phyloP scores from a whole-genome alignment of 345 rosid genomes.

The Geranium brycei region DNA sequence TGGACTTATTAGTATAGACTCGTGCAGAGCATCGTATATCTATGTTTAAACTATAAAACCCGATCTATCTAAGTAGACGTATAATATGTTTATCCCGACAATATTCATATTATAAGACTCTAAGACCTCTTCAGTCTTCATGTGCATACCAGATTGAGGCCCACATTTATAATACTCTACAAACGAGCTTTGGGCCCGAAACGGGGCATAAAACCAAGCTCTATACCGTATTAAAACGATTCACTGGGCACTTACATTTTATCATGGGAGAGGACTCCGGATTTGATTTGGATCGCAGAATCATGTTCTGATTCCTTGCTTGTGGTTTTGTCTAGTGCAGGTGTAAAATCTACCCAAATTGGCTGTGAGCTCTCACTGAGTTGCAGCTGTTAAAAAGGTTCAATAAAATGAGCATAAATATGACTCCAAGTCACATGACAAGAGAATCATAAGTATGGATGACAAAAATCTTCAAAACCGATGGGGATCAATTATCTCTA shows the following conservation, averaged over 20 bases:
- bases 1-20: too few species aligned
- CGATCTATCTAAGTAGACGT: too few species aligned
- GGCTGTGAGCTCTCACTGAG: slow-evolving; percentile 42
- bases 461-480: not conserved
- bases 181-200: not conserved
- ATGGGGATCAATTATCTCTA: too few species aligned
- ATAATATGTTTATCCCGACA: too few species aligned
- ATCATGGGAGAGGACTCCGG: slow-evolving; percentile 41
- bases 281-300: slow-evolving; percentile 32
- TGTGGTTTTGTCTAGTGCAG: slow-evolving; percentile 18
- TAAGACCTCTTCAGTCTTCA: too few species aligned
- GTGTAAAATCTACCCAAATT: slow-evolving; percentile 39
- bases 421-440: not conserved
- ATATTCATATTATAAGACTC: too few species aligned
- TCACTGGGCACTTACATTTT: slow-evolving; percentile 37
- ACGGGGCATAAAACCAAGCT: too few species aligned
- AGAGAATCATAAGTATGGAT: too few species aligned
- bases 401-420: not conserved
- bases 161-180: not conserved
- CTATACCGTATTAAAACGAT: too few species aligned
- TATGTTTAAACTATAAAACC: too few species aligned
- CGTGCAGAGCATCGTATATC: too few species aligned
- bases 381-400: slow-evolving; percentile 31
- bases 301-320: slow-evolving; percentile 24
- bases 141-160: not conserved